Percentiles rank a stretch among this genome's conserved stretches.
Conservation (phyloP, 176 grass and related monocot genomes). For the Hyparrhenia diplandra region DNA sequence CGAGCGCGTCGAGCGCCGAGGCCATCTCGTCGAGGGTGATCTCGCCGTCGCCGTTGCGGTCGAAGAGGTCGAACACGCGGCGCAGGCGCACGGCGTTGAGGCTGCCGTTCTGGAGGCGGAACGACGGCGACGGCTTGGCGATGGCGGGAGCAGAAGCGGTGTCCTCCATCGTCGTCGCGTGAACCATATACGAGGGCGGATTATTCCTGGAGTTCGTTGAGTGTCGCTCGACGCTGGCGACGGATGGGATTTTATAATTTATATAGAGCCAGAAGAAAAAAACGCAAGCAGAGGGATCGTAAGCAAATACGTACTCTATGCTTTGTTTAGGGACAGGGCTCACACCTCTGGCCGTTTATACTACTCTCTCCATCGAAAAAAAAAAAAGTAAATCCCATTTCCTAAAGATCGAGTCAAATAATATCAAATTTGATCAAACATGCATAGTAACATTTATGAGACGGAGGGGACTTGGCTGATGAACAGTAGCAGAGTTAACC, state of each 20-base stretch:
- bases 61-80: conserved; percentile 97
- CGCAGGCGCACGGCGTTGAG: conserved; percentile 80
- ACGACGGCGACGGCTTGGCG: conserved; percentile 52
- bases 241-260: conserved; percentile 15
- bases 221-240: background rate
- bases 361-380: too few species aligned
- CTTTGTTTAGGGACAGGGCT: too few species aligned
- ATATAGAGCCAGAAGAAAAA: conserved; percentile 4
- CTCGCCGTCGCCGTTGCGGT: conserved; percentile 90
- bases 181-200: background rate
- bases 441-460: too few species aligned
- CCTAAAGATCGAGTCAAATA: too few species aligned
- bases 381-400: too few species aligned
- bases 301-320: too few species aligned
- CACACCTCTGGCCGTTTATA: too few species aligned
- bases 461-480: too few species aligned
- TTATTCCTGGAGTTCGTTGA: background rate
- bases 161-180: conserved; percentile 26
- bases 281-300: background rate
- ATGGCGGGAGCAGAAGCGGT: background rate
- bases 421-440: too few species aligned
- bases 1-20: conserved; percentile 63
- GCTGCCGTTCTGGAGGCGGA: conserved; percentile 90
- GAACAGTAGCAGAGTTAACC: too few species aligned
- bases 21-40: conserved; percentile 85